phyloP scores from a whole-genome alignment of 768 basidiomycete species.

The Lactarius akahatsu region DNA sequence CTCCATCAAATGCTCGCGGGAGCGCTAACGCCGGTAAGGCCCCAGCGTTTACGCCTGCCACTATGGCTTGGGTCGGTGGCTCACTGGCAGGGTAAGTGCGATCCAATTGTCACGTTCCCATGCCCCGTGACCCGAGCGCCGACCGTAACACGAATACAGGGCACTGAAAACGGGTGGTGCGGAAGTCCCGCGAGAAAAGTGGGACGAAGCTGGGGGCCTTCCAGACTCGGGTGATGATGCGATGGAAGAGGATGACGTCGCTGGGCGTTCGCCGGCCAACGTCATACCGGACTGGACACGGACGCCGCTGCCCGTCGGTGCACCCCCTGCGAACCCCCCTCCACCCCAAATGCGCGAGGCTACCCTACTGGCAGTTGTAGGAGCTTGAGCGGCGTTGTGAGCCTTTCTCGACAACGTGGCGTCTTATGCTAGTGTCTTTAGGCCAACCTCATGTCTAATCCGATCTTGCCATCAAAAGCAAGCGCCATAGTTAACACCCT shows the following conservation, averaged over 20 bases:
- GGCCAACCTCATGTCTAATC: neutral
- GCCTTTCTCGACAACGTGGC: neutral
- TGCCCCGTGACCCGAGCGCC: constrained; percentile 1
- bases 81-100: constrained; percentile 80
- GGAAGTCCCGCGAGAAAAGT: constrained; percentile 80
- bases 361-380: constrained; percentile 36
- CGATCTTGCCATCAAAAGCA: constrained; percentile 7
- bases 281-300: constrained; percentile 85
- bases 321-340: constrained; percentile 50
- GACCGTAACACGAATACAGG: constrained; percentile 40
- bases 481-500: neutral
- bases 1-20: constrained; percentile 48
- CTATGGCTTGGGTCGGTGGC: constrained; percentile 90
- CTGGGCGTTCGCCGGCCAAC: constrained; percentile 32
- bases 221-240: constrained; percentile 38
- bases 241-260: constrained; percentile 36
- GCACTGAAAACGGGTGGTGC: constrained; percentile 83
- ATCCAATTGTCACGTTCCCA: constrained; percentile 1
- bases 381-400: constrained; percentile 35
- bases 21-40: constrained; percentile 73
- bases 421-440: constrained; percentile 2
- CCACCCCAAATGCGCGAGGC: constrained; percentile 24
- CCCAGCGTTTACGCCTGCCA: constrained; percentile 80
- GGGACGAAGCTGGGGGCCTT: constrained; percentile 66
- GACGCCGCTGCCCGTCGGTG: constrained; percentile 57